These are phyloP conservation scores for Yarrowia sp. DNA, from an alignment of 805 yeast genomes.

Conservation along the genomic window DNA sequence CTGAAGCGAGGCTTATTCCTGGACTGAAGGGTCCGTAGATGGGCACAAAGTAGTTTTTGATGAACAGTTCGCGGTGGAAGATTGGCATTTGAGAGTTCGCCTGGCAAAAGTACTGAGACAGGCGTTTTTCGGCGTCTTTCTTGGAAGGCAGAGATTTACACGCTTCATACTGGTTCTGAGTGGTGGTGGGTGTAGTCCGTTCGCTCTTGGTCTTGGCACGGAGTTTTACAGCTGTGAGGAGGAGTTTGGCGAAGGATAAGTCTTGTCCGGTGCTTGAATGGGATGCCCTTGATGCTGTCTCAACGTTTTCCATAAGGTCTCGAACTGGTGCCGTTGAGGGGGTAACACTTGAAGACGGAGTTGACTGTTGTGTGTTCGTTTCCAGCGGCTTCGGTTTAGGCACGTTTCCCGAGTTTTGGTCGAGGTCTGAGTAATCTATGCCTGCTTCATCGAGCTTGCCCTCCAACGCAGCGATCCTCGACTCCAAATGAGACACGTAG, in stretches of 20 bases:
- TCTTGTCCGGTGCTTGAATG: constrained; percentile 47
- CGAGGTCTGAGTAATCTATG: neutral
- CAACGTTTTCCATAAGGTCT: constrained; percentile 44
- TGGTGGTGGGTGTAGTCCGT: constrained; percentile 5
- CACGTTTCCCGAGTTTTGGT: no score
- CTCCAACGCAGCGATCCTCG: constrained; percentile 54
- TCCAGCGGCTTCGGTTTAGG: neutral
- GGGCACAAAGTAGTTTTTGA: constrained; percentile 72
- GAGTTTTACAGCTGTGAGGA: constrained; percentile 75
- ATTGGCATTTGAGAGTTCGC: constrained; percentile 85
- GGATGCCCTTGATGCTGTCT: constrained; percentile 41
- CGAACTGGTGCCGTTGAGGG: neutral
- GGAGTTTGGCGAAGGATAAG: constrained; percentile 73
- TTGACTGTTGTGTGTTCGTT: no score
- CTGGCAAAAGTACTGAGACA: constrained; percentile 74
- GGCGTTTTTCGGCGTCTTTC: constrained; percentile 67
- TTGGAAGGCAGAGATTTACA: constrained; percentile 69
- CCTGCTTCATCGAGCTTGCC: constrained; percentile 15
- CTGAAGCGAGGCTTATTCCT: constrained; percentile 58
- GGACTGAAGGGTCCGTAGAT: constrained; percentile 73
- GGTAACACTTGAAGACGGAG: neutral
- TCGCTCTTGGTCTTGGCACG: constrained; percentile 43
- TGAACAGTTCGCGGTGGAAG: constrained; percentile 79
- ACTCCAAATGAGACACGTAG: constrained; percentile 72
- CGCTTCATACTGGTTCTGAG: constrained; percentile 4